Evolutionary conservation across 2,329 filamentous ascomycete genomes (phyloP), one percentile per base, ranked within the genome.

Genomic region (Verticillium dahliae): DNA sequence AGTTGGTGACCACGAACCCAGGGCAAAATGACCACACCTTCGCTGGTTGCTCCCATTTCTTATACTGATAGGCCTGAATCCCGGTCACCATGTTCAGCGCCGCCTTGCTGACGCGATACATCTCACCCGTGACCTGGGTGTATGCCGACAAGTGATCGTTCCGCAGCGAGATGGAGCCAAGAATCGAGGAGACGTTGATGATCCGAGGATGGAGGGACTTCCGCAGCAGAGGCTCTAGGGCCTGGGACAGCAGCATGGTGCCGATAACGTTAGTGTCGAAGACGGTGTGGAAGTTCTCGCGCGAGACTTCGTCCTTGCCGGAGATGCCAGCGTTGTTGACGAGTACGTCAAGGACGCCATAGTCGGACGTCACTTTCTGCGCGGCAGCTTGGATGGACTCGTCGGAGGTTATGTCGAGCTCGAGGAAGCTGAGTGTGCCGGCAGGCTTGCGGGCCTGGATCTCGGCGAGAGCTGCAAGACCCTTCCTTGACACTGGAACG

Each of bases 341-440:
- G 14, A 88, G 76, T 52, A 89, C 80, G 64, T 86, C 83, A 59
- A 90, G 79, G 45, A 67, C 69, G 52, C 70, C 73, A 65, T 82
- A 79, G 61, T 80, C 78, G 56, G 75, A 70, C 6, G 76, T 73
- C 55, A 90, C 74, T 45, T 84, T 77, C 1, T 83, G 67, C 27
- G 80, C 81, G 13, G 87, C 76, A 1, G 77, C 76, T 35, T 78
- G 71, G 59, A 90, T 82, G 18, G 86, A 82, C 1, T 78, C 74
- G 68, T 87, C 85, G 62, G 82, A 80, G 15, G 82, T 84, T 0
- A 89, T 78, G 68, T 90, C 87, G 61, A 84, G 82, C 2, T 81
- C 76, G 6, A 82, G 71, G 0, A 76, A 79, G 57, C 87, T 85
- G 69, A 89, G 86, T 55, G 81, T 69, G 9, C 85, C 84, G 34